Evolutionary conservation across 306 rosid genomes (phyloP).

Genomic region (Benincasa hispida): DNA sequence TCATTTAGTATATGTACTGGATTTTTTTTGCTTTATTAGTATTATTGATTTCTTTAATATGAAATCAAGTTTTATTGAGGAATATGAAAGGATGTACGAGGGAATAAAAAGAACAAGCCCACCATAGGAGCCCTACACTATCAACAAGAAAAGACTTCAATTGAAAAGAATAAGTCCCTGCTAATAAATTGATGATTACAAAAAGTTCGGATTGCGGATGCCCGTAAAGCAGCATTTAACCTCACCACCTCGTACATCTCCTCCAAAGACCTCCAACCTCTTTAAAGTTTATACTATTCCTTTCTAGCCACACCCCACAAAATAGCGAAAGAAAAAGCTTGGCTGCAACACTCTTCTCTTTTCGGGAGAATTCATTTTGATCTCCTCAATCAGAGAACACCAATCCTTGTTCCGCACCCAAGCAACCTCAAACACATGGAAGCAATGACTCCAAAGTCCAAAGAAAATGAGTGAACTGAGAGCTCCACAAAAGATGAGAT

Average conservation of each 20-base stretch:
- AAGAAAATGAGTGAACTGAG: background rate
- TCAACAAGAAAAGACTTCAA: background rate
- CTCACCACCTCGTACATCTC: background rate
- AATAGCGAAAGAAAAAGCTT: background rate
- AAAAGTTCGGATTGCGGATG: background rate
- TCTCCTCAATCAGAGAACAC: background rate
- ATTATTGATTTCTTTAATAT: too few relatives aligned
- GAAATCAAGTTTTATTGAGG: background rate
- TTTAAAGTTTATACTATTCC: background rate
- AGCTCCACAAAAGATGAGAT: background rate
- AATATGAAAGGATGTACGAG: background rate
- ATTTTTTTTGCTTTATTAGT: background rate
- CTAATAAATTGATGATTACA: background rate
- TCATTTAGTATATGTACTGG: background rate
- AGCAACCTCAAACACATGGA: background rate
- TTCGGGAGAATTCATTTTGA: background rate
- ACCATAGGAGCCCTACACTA: background rate
- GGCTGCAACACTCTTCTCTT: background rate
- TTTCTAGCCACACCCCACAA: background rate
- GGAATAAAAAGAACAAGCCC: background rate
- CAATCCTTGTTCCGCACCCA: too few relatives aligned
- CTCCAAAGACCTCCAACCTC: background rate
- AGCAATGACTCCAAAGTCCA: background rate
- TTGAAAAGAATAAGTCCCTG: background rate
- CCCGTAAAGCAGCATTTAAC: background rate